Conservation (phyloP, 2,329 filamentous ascomycete genomes). For the Iodosphaeria phyllophila region DNA sequence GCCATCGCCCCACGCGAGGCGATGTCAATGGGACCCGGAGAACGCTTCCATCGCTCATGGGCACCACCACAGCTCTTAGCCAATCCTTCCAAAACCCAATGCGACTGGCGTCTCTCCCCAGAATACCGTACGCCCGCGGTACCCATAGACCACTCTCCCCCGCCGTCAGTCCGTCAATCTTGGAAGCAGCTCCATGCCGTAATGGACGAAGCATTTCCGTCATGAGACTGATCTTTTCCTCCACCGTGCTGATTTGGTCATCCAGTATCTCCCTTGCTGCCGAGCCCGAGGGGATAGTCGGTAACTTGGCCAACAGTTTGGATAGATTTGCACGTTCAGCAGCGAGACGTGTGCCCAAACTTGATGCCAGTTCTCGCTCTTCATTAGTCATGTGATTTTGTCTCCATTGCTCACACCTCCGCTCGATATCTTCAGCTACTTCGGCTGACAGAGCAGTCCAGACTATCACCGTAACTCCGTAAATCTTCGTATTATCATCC, state of each 20-base stretch:
- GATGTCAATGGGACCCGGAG: conserved; percentile 74
- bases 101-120: conserved; percentile 67
- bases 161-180: conserved; percentile 90
- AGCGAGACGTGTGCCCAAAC: conserved; percentile 73
- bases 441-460: conserved; percentile 77
- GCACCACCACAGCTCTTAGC: conserved; percentile 82
- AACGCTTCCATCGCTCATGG: conserved; percentile 80
- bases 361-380: conserved; percentile 81
- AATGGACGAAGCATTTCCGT: conserved; percentile 85
- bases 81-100: conserved; percentile 98
- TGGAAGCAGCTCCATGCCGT: conserved; percentile 83
- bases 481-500: conserved; percentile 77
- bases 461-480: conserved; percentile 78
- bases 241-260: conserved; percentile 85
- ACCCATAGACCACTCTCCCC: conserved; percentile 95
- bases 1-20: conserved; percentile 82
- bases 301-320: conserved; percentile 66
- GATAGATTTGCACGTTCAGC: conserved; percentile 80
- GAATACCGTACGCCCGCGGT: conserved; percentile 78
- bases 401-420: conserved; percentile 68
- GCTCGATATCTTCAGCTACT: conserved; percentile 68
- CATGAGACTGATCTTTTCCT: conserved; percentile 96
- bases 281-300: conserved; percentile 63
- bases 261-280: conserved; percentile 67
- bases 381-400: conserved; percentile 77